Percentiles rank a stretch among this genome's conserved stretches.
These are phyloP conservation scores for Paramecium caudatum DNA, from an alignment of 73 alveolate species.

Conservation along the genomic window DNA sequence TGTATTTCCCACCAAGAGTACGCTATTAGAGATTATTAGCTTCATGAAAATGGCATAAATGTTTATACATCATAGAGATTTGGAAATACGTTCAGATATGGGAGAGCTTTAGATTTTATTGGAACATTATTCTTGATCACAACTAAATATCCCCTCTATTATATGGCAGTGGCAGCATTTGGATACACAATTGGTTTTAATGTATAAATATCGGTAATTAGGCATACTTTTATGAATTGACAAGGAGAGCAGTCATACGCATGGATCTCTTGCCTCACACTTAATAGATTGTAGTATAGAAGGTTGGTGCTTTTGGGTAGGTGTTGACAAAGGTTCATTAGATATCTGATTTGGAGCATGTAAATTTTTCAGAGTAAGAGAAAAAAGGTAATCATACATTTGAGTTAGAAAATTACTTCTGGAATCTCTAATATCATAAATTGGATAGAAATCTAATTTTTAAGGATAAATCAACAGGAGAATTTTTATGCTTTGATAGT, in stretches of 20 bases:
- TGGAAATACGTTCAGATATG: conserved; percentile 50
- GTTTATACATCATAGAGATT: conserved; percentile 38
- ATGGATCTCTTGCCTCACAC: conserved; percentile 77
- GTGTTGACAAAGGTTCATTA: conserved; percentile 59
- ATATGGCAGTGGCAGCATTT: not conserved
- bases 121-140: conserved; percentile 15
- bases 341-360: conserved; percentile 72
- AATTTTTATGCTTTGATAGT: conserved; percentile 68
- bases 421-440: conserved; percentile 66
- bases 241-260: conserved; percentile 76
- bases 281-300: conserved; percentile 63
- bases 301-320: conserved; percentile 71
- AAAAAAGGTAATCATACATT: conserved; percentile 25
- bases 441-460: conserved; percentile 67
- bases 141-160: conserved; percentile 26
- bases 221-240: conserved; percentile 73
- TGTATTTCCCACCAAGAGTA: conserved; percentile 67
- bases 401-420: conserved; percentile 71
- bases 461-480: conserved; percentile 72
- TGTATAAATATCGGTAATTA: not conserved
- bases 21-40: not conserved
- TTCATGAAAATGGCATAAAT: conserved; percentile 40
- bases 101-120: conserved; percentile 22
- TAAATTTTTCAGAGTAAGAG: conserved; percentile 44
- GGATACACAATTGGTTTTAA: conserved; percentile 7